Conservation (phyloP, 228 moss, liverwort and hornwort genomes). For the Sphagnum fallax region DNA sequence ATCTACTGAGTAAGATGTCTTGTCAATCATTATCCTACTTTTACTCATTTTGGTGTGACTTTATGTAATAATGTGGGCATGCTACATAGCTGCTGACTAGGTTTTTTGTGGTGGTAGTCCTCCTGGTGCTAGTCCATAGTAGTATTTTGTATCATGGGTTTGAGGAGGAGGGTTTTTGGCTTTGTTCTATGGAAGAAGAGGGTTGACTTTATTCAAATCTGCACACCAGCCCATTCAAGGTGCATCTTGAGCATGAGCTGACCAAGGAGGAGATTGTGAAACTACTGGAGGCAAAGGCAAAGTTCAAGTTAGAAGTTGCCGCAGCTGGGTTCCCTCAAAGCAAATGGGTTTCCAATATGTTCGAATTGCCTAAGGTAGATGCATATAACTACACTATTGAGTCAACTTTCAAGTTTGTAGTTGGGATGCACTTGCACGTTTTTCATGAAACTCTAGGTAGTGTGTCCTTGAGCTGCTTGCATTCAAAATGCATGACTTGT, state of each 20-base stretch:
- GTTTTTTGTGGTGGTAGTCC: no score
- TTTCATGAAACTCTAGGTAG: no score
- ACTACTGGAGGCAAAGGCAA: constrained; percentile 41
- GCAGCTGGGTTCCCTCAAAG: constrained; percentile 54
- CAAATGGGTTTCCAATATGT: constrained; percentile 58
- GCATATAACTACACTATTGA: no score
- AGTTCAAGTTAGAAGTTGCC: constrained; percentile 51
- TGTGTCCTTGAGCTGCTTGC: no score
- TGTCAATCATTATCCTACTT: neutral
- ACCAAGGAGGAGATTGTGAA: constrained; percentile 35
- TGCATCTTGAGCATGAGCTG: constrained; percentile 54
- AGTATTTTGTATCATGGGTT: no score
- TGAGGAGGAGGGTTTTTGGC: neutral
- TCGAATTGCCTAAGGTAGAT: constrained; percentile 37
- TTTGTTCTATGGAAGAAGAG: neutral
- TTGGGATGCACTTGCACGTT: no score
- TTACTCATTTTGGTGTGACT: neutral
- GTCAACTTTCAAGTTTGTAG: no score
- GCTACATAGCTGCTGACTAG: no score
- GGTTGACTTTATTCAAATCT: neutral
- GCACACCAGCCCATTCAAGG: constrained; percentile 55
- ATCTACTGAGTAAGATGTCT: constrained; percentile 51
- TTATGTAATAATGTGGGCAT: neutral
- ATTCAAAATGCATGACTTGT: no score
- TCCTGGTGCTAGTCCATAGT: neutral